Conservation (phyloP, 306 rosid species). For the Sophora flavescens region DNA sequence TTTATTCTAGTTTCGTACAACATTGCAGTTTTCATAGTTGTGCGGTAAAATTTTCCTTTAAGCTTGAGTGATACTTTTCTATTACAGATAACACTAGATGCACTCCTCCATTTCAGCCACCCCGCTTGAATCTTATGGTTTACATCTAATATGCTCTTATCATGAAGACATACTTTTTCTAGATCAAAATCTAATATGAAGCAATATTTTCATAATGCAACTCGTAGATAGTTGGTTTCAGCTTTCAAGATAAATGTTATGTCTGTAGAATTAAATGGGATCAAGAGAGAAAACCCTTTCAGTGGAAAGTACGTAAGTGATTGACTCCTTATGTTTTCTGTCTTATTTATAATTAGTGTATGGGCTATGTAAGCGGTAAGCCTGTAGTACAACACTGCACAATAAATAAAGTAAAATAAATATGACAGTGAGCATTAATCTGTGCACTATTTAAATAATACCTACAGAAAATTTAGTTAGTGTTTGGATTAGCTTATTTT, state of each 20-base stretch:
- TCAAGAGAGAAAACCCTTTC: too few species aligned
- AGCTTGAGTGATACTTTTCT: too few species aligned
- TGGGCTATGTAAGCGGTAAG: conserved; percentile 26
- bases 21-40: too few species aligned
- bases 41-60: too few species aligned
- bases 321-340: background rate
- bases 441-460: background rate
- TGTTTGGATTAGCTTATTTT: background rate
- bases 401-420: background rate
- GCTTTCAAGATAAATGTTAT: too few species aligned
- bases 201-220: conserved; percentile 25
- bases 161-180: conserved; percentile 37
- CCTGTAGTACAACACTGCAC: conserved; percentile 10
- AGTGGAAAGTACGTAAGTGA: too few species aligned
- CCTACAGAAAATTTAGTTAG: background rate
- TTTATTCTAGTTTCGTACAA: too few species aligned
- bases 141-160: background rate
- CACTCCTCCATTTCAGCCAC: too few species aligned
- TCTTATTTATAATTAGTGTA: conserved; percentile 3
- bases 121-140: too few species aligned
- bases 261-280: too few species aligned
- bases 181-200: conserved; percentile 25
- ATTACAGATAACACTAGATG: too few species aligned
- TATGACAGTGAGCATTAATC: background rate
- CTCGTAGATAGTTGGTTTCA: conserved; percentile 31